A percentile compares a stretch with the other conserved stretches of the same genome.
phyloP scores from a whole-genome alignment of 192 early-diverging fungal genomes.

The Podila epigama region DNA sequence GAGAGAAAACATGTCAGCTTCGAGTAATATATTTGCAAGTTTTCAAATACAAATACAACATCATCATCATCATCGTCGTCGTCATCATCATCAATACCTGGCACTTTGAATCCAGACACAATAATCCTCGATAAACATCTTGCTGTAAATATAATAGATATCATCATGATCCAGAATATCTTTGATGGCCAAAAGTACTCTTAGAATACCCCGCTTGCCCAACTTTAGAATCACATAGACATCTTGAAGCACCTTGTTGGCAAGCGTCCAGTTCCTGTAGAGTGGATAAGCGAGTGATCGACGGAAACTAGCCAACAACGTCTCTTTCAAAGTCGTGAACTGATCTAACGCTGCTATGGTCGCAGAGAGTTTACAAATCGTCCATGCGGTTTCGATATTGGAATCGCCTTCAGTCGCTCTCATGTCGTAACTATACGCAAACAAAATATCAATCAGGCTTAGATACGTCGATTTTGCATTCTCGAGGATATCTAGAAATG shows the following conservation, averaged over 20 bases:
- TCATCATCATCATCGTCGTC: no score
- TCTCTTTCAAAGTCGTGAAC: constrained; percentile 69
- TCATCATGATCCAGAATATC: constrained; percentile 87
- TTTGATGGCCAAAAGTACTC: constrained; percentile 81
- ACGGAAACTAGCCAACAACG: constrained; percentile 70
- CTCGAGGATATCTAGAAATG: constrained; percentile 64
- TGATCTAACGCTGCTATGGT: constrained; percentile 83
- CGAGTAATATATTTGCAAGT: no score
- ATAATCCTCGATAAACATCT: constrained; percentile 93
- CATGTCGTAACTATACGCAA: constrained; percentile 89
- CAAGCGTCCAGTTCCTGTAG: constrained; percentile 81
- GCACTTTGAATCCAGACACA: constrained; percentile 93
- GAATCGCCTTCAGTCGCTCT: constrained; percentile 84
- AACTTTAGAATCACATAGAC: constrained; percentile 83
- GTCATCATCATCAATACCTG: no score
- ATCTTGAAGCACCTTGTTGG: constrained; percentile 79
- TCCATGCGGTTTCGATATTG: constrained; percentile 92
- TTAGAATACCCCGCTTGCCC: constrained; percentile 82
- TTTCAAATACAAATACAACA: not conserved
- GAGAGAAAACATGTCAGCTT: not conserved
- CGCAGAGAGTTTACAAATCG: constrained; percentile 82
- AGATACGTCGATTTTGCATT: constrained; percentile 78
- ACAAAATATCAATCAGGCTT: constrained; percentile 90
- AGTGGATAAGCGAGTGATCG: constrained; percentile 90
- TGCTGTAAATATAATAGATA: constrained; percentile 85